Evolutionary conservation across 140 eudicot genomes (phyloP).

Genomic region (Ambrosia hybrid): DNA sequence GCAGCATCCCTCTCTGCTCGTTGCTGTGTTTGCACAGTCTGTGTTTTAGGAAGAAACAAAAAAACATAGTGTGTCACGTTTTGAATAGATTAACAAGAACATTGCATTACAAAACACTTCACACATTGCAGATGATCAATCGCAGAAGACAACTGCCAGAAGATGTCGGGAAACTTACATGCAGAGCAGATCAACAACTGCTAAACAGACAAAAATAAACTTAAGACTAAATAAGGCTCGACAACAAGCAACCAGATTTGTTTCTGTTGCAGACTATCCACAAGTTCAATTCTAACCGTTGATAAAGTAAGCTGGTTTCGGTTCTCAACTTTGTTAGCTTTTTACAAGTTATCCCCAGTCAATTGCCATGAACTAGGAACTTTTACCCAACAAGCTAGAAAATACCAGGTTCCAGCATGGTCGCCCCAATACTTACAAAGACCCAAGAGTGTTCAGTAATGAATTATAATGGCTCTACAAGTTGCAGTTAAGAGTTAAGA

Average conservation of each 20-base stretch:
- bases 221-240: not conserved
- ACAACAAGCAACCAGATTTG: conserved; percentile 4
- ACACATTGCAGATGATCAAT: conserved; percentile 8
- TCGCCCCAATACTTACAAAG: not conserved
- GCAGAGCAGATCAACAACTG: not conserved
- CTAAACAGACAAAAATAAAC: not conserved
- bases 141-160: not conserved
- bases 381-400: not conserved
- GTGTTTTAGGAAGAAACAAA: conserved; percentile 13
- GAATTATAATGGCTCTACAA: not conserved
- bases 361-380: not conserved
- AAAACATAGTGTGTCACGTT: not conserved
- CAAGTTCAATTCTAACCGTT: conserved; percentile 4
- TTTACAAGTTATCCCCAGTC: not conserved
- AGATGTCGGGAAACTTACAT: conserved; percentile 3
- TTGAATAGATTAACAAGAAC: not conserved
- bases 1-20: conserved; percentile 90
- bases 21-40: conserved; percentile 88
- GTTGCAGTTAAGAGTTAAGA: conserved; percentile 1
- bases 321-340: not conserved
- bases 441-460: not conserved
- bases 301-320: conserved; percentile 11
- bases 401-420: not conserved
- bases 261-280: conserved; percentile 5
- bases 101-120: not conserved